These are phyloP conservation scores for Nakazawaea holstii DNA, from an alignment of 805 yeast species.

Conservation along the genomic window DNA sequence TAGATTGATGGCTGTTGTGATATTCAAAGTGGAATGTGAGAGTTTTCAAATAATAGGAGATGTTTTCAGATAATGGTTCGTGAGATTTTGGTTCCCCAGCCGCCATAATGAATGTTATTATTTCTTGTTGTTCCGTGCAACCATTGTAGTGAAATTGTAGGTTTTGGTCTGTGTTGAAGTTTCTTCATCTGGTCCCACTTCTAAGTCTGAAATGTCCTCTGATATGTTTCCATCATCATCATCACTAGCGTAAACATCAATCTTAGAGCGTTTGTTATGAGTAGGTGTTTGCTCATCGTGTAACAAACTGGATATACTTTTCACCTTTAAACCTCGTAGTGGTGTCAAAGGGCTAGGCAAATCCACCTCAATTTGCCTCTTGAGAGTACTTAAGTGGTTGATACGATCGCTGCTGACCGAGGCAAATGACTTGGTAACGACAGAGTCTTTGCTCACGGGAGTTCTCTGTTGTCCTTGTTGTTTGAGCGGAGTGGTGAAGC, in stretches of 20 bases:
- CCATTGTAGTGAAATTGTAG: background rate
- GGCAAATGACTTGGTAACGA: background rate
- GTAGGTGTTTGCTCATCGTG: background rate
- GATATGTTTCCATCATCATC: conserved; percentile 9
- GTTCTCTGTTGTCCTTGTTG: background rate
- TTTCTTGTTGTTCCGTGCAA: background rate
- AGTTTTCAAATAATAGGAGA: too few relatives aligned
- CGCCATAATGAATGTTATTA: background rate
- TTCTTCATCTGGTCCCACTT: background rate
- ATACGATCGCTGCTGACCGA: background rate
- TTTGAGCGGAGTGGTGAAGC: background rate
- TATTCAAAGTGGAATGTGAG: background rate
- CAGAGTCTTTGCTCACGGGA: background rate
- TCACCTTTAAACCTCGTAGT: background rate
- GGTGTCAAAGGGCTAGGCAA: background rate
- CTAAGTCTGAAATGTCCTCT: conserved; percentile 6
- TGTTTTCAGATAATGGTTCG: background rate
- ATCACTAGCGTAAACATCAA: conserved; percentile 11
- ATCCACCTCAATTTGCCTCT: background rate
- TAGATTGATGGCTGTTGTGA: background rate
- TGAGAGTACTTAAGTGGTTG: background rate
- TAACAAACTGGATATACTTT: background rate
- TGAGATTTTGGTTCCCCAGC: background rate
- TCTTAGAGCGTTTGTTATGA: background rate
- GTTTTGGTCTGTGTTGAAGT: conserved; percentile 2